Evolutionary conservation across 2,329 filamentous ascomycete species (phyloP), one percentile per base, ranked within the genome.

Genomic region (Cryphonectria nitschkei): DNA sequence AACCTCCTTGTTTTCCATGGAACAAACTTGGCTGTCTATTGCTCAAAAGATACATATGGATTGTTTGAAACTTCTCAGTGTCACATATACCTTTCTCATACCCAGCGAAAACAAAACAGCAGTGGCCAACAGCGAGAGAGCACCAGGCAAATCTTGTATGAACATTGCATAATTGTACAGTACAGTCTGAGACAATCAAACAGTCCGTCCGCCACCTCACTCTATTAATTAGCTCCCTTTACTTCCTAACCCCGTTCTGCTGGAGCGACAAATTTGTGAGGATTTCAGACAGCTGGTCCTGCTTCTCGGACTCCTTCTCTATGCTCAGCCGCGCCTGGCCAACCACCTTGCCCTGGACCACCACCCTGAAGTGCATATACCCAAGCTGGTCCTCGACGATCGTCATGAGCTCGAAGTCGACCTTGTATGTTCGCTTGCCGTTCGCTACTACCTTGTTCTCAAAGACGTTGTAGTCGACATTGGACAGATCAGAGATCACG

Each of bases 361-460:
- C 61, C n/a, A 64, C 39, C 39, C 26, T 64, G n/a, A 64, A 64
- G 26, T 64, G 61, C 39, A 64, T 64, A 39, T 64, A 64, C 39
- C 61, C 61, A 29, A 64, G 61, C 61, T 64, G 61, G 39, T 64
- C 61, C 39, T 64, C 61, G 13, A 64, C 61, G 14, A 64, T 46
- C 9, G 61, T 64, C 37, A 43, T 29, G 13, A 46, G 37, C n/a
- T 64, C 61, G n/a, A 64, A 64, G 22, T 64, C 61, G 7, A 64
- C 61, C 13, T 64, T 64, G 26, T 64, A 64, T n/a, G 39, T 43
- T 39, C 61, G 37, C 37, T 32, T 46, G n/a, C 39, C 61, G 39
- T 41, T 64, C n/a, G 46, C 46, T 8, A n/a, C 39, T 13, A 46
- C 9, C 13, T 64, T 64, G n/a, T 39, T 64, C 19, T 64, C 61